Evolutionary conservation across 306 rosid genomes (phyloP), one percentile per base, ranked within the genome.

Genomic region (Cicer bijugum): DNA sequence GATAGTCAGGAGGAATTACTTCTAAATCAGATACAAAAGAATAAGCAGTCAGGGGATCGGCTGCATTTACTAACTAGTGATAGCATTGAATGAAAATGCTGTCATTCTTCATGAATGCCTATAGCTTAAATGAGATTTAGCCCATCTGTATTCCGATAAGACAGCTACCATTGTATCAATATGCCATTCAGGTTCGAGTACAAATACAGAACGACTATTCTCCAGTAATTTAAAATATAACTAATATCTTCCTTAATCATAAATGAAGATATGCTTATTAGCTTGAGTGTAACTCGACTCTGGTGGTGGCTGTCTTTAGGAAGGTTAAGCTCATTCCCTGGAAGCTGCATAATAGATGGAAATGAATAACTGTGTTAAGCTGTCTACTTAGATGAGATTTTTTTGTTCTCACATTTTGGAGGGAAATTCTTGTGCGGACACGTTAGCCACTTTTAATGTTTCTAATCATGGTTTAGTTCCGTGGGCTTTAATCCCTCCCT

Each of bases 171-270:
- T 38, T 69, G 15, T 53, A 71, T 71, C 55, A 19, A 19, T 71
- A 40, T 55, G 66, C 12, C 46, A 42, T 20, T 17, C 52, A 40
- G 23, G 12, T 55, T 40, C 53, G 19, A 42, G 66, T 17, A 20
- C 55, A 55, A 71, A 20, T 56, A 55, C 35, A 58, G 28, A 72
- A 39, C 77, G 57, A 50, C 33, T 38, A 69, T 39, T 53, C 67
- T 71, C n/a, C 2, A 56, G 67, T 72, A 43, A 57, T 23, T 50
- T 12, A 20, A 55, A 23, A 40, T 43, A 72, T 56, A 43, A 72
- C 76, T 72, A 42, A 40, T 40, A 71, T 40, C 4, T 53, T 53
- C 8, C 38, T 5, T 20, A 1, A 43, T 28, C n/a, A 72, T 43
- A 44, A 72, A 56, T 57, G 67, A 57, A 43, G 59, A 48, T 9